These are phyloP conservation scores for Gossypium sturtianum DNA, from an alignment of 345 rosid species.

Conservation along the genomic window DNA sequence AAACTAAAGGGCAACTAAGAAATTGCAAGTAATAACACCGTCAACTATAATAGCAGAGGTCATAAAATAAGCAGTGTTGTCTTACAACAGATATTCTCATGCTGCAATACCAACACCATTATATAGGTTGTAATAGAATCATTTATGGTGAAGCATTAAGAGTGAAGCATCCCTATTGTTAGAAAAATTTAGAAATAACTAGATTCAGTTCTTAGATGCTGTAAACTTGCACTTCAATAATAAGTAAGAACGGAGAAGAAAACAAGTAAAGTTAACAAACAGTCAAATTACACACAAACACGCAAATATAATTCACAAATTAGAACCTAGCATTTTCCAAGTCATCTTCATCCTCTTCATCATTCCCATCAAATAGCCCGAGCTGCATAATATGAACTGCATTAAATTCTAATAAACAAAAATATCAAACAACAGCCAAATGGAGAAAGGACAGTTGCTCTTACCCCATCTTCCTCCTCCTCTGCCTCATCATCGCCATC, in stretches of 20 bases:
- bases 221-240: neutral
- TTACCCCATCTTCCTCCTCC: neutral
- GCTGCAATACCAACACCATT: neutral
- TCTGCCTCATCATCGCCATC: neutral
- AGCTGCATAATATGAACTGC: slow-evolving; percentile 9
- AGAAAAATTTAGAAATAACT: neutral
- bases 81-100: neutral
- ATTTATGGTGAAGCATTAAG: neutral
- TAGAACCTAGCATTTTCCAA: slow-evolving; percentile 16
- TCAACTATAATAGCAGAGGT: neutral
- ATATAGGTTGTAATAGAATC: neutral
- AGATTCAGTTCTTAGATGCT: neutral
- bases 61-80: neutral
- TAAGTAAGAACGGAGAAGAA: neutral
- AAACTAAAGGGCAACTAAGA: neutral
- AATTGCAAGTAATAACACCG: no score
- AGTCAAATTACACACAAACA: neutral
- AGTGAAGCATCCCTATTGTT: neutral
- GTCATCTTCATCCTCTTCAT: slow-evolving; percentile 7
- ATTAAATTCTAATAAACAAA: neutral
- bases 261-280: neutral
- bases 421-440: neutral
- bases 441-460: neutral
- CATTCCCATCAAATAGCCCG: slow-evolving; percentile 7
- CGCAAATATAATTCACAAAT: neutral